phyloP scores from a whole-genome alignment of 2,329 filamentous ascomycete genomes.

The Endothia cerciana region DNA sequence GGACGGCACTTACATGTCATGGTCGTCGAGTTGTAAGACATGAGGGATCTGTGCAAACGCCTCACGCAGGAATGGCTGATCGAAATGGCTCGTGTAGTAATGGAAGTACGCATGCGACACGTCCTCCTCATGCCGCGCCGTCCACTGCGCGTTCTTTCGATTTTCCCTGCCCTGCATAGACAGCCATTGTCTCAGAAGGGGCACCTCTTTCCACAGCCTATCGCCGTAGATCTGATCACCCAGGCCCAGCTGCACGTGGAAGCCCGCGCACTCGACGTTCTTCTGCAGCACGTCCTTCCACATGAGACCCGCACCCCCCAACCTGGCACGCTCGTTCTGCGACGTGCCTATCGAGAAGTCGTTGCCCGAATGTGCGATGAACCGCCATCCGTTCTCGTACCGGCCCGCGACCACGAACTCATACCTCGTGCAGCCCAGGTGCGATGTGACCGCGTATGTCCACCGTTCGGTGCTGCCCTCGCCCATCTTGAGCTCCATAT shows the following conservation, averaged over 20 bases:
- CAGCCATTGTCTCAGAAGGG: constrained; percentile 92
- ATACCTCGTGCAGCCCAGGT: constrained; percentile 95
- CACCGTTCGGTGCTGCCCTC: constrained; percentile 81
- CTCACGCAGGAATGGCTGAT: constrained; percentile 91
- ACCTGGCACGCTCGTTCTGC: constrained; percentile 79
- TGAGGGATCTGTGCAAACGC: constrained; percentile 98
- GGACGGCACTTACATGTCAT: constrained; percentile 81
- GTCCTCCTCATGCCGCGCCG: constrained; percentile 92
- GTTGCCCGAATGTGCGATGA: constrained; percentile 94
- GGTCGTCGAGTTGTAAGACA: constrained; percentile 89
- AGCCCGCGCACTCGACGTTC: constrained; percentile 93
- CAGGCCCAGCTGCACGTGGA: constrained; percentile 89
- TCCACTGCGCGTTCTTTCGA: constrained; percentile 88
- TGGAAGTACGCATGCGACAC: constrained; percentile 97
- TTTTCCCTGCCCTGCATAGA: constrained; percentile 91
- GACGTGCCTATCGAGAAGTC: constrained; percentile 90
- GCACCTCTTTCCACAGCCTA: constrained; percentile 93
- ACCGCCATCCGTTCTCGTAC: constrained; percentile 90
- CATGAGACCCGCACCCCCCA: constrained; percentile 93
- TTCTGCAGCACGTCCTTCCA: constrained; percentile 99
- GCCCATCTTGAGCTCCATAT: constrained; percentile 87
- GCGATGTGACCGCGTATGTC: constrained; percentile 98
- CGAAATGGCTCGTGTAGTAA: constrained; percentile 98
- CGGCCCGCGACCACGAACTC: constrained; percentile 94
- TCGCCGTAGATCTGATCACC: constrained; percentile 97